A percentile compares a stretch with the other conserved stretches of the same genome.
Conservation (phyloP, 73 alveolate species). For the Stentor coeruleus region DNA sequence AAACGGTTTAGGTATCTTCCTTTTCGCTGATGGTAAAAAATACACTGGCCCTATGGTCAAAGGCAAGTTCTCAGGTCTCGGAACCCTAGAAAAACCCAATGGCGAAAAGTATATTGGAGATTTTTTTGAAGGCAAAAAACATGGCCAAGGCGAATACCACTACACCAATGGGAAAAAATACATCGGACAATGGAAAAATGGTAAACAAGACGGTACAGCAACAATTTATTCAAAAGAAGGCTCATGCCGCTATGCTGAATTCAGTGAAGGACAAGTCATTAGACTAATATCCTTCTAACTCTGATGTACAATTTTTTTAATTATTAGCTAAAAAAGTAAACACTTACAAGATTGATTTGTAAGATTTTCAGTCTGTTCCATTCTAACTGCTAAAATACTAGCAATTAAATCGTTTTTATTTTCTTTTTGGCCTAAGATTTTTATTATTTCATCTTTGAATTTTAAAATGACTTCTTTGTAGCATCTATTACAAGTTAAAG, state of each 20-base stretch:
- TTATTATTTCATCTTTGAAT: background rate
- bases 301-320: no score
- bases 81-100: no score
- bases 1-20: no score
- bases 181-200: constrained; percentile 89
- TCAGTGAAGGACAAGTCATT: no score
- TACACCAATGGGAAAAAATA: constrained; percentile 83
- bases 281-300: no score
- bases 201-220: no score
- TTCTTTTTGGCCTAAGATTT: background rate
- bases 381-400: background rate
- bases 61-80: no score
- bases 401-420: background rate
- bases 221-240: no score
- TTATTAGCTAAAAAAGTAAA: background rate
- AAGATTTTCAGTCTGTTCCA: background rate
- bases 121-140: constrained; percentile 68
- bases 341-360: background rate
- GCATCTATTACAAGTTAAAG: background rate
- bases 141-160: constrained; percentile 77
- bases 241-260: no score
- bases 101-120: constrained; percentile 88
- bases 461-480: background rate
- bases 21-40: no score
- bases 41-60: no score